Conservation (phyloP, 345 rosid genomes). For the Brassica carinata region DNA sequence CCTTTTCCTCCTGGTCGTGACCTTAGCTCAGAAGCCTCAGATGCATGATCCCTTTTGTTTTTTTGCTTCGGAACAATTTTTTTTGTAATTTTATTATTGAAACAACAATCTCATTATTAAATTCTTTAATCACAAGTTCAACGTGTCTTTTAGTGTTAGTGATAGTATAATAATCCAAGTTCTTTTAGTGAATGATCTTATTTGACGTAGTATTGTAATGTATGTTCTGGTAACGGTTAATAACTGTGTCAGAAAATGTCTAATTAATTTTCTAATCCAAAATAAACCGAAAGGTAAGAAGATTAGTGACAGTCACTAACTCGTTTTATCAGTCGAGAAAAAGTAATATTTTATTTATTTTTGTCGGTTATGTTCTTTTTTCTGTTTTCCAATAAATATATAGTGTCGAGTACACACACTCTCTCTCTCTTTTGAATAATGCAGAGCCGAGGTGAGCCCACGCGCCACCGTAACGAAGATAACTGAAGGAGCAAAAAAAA, state of each 20-base stretch:
- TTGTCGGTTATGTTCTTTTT: not conserved
- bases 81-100: not conserved
- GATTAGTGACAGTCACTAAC: not conserved
- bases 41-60: not conserved
- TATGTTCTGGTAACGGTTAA: not conserved
- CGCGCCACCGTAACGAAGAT: constrained; percentile 30
- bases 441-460: constrained; percentile 21
- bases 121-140: not conserved
- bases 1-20: not conserved
- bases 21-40: not conserved
- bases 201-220: not conserved
- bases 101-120: not conserved
- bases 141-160: not conserved
- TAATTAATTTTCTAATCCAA: not conserved
- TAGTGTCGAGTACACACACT: not conserved
- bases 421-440: not conserved
- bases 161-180: not conserved
- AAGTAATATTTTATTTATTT: not conserved
- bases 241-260: not conserved
- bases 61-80: not conserved
- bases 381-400: not conserved
- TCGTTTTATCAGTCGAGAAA: not conserved
- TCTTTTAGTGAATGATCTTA: not conserved
- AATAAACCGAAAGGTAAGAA: not conserved
- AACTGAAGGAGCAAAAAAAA: not conserved